phyloP scores from a whole-genome alignment of 2,329 filamentous ascomycete genomes.

The Monosporascus sp. region DNA sequence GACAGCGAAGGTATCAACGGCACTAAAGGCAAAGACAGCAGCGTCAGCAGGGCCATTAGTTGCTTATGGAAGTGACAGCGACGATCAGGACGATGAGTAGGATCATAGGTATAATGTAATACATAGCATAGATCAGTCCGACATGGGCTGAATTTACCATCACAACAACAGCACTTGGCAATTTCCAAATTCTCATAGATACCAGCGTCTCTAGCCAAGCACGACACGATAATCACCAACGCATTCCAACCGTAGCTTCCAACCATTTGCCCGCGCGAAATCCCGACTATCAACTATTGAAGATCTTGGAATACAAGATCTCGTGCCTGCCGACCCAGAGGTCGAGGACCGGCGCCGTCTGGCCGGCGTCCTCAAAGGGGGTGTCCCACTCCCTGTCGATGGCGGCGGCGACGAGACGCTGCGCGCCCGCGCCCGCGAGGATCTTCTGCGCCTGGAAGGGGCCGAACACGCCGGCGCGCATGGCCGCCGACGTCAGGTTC shows the following conservation, averaged over 20 bases:
- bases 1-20: slow-evolving; percentile 47
- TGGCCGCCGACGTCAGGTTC: slow-evolving; percentile 69
- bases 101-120: slow-evolving; percentile 18
- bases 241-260: no score
- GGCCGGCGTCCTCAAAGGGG: slow-evolving; percentile 60
- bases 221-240: no score
- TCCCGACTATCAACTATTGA: slow-evolving; percentile 59
- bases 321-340: slow-evolving; percentile 80
- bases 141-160: slow-evolving; percentile 7
- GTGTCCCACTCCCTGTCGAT: slow-evolving; percentile 57
- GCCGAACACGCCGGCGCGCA: slow-evolving; percentile 71
- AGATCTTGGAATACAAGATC: slow-evolving; percentile 77
- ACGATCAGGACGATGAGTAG: slow-evolving; percentile 43
- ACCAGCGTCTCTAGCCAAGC: no score
- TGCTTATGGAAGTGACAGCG: slow-evolving; percentile 84
- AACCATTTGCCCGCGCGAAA: no score
- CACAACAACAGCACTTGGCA: no score
- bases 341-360: slow-evolving; percentile 73
- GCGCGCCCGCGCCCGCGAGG: slow-evolving; percentile 56
- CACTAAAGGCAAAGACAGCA: slow-evolving; percentile 48
- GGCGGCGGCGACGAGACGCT: slow-evolving; percentile 49
- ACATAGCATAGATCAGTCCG: slow-evolving; percentile 1
- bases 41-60: slow-evolving; percentile 67
- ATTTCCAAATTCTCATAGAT: no score
- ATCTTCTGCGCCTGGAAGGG: slow-evolving; percentile 75